Evolutionary conservation across 352 stramenopile species (phyloP).

Genomic region (Phytophthora rubi): DNA sequence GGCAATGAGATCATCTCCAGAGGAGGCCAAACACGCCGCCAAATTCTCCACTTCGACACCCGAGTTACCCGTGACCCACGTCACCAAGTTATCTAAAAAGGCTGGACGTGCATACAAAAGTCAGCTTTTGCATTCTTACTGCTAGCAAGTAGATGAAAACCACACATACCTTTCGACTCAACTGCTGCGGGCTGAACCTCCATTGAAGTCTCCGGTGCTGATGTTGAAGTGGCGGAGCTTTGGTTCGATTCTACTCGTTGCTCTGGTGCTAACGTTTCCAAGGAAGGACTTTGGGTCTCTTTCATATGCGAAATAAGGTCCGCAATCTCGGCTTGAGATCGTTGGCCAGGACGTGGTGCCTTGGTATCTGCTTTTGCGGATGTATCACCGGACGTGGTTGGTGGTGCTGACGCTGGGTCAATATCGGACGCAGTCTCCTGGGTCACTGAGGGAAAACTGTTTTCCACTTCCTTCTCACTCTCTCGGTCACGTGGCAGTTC

Average conservation of each 20-base stretch:
- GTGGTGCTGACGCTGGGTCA: neutral
- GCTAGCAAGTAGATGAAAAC: neutral
- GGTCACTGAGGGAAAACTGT: neutral
- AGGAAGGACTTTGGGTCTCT: constrained; percentile 10
- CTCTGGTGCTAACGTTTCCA: constrained; percentile 13
- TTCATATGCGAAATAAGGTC: constrained; percentile 41
- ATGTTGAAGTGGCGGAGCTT: neutral
- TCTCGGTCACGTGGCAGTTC: neutral
- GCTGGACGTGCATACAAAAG: constrained; percentile 19
- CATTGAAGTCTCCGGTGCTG: neutral
- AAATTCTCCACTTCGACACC: constrained; percentile 58
- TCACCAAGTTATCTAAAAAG: constrained; percentile 37
- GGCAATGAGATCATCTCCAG: constrained; percentile 19
- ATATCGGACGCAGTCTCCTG: neutral
- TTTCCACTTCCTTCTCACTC: neutral
- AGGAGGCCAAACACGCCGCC: constrained; percentile 39
- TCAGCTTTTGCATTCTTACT: neutral
- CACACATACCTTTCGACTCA: constrained; percentile 21
- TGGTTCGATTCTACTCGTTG: constrained; percentile 1
- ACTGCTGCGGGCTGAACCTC: constrained; percentile 2
- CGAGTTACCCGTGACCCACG: constrained; percentile 62
- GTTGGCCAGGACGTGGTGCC: neutral
- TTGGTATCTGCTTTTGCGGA: neutral
- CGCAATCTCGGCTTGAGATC: constrained; percentile 22
- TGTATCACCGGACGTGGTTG: neutral